A percentile compares a stretch with the other conserved stretches of the same genome.
These are phyloP conservation scores for Coelastrella sp. DNA, from an alignment of 139 green algal genomes.

Conservation along the genomic window DNA sequence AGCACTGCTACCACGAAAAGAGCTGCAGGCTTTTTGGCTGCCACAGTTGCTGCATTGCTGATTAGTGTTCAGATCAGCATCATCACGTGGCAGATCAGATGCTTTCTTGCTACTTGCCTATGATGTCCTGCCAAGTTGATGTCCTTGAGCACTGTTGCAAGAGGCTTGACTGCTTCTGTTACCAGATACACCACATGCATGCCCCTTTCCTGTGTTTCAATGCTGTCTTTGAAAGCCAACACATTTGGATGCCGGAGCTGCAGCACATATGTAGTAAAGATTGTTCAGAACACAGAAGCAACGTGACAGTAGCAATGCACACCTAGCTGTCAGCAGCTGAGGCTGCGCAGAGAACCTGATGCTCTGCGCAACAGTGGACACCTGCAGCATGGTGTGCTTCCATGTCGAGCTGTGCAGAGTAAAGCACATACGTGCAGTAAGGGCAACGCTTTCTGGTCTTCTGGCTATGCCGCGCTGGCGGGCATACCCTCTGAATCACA, in stretches of 20 bases:
- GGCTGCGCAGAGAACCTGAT: not conserved
- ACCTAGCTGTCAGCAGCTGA: not conserved
- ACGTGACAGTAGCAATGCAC: not conserved
- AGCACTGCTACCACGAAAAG: not conserved
- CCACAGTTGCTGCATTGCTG: not conserved
- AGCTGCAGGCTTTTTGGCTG: not conserved
- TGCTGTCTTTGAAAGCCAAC: conserved; percentile 83
- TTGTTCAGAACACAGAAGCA: not conserved
- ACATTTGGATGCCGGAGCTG: conserved; percentile 91
- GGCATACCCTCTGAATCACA: too few species aligned
- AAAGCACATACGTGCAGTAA: too few species aligned
- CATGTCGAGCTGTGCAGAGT: too few species aligned
- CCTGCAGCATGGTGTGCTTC: not conserved
- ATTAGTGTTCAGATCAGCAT: too few species aligned
- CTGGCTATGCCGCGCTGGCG: too few species aligned
- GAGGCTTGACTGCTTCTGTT: conserved; percentile 82
- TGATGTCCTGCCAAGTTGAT: conserved; percentile 68
- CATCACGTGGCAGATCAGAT: not conserved
- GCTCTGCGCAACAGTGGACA: not conserved
- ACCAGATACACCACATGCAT: conserved; percentile 83
- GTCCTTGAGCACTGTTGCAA: conserved; percentile 74
- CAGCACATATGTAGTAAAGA: not conserved
- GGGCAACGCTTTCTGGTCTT: too few species aligned
- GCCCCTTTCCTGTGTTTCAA: conserved; percentile 82
- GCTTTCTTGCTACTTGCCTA: conserved; percentile 41